Evolutionary conservation across 345 rosid species (phyloP).

Genomic region (Aethionema arabicum): DNA sequence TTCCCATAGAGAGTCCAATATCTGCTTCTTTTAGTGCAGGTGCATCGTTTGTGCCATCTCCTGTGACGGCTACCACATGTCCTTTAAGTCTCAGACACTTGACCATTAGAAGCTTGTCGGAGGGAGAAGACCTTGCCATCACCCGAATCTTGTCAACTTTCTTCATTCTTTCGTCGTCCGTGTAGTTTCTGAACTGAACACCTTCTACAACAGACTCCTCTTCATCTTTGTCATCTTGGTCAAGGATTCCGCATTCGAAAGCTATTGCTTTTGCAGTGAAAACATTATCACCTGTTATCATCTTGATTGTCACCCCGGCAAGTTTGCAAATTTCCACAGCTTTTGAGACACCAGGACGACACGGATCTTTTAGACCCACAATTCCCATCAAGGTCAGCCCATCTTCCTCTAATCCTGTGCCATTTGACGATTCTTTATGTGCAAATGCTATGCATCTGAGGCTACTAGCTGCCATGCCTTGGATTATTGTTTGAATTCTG

Average conservation of each 20-base stretch:
- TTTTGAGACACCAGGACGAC: constrained; percentile 52
- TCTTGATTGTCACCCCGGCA: constrained; percentile 63
- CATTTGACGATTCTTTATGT: constrained; percentile 41
- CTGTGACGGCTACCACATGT: constrained; percentile 64
- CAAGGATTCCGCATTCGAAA: constrained; percentile 60
- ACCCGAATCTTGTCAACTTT: constrained; percentile 54
- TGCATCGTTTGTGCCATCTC: constrained; percentile 69
- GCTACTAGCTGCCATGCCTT: constrained; percentile 58
- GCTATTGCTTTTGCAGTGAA: constrained; percentile 78
- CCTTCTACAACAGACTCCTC: constrained; percentile 54
- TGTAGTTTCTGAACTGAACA: constrained; percentile 50
- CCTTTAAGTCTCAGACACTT: constrained; percentile 60
- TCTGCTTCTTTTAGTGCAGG: constrained; percentile 67
- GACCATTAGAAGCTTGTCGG: constrained; percentile 72
- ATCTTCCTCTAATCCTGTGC: constrained; percentile 42
- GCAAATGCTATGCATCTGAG: constrained; percentile 72
- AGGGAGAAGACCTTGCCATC: constrained; percentile 73
- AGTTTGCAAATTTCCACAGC: constrained; percentile 58
- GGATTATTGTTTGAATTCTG: constrained; percentile 43
- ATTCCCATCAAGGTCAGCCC: constrained; percentile 51
- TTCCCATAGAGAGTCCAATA: constrained; percentile 67
- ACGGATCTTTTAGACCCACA: constrained; percentile 71
- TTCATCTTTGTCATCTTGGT: constrained; percentile 33
- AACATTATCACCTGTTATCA: constrained; percentile 73
- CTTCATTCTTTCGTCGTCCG: constrained; percentile 47